These are phyloP conservation scores for Aspergillus haitiensis DNA, from an alignment of 495 filamentous ascomycete species.

Conservation along the genomic window DNA sequence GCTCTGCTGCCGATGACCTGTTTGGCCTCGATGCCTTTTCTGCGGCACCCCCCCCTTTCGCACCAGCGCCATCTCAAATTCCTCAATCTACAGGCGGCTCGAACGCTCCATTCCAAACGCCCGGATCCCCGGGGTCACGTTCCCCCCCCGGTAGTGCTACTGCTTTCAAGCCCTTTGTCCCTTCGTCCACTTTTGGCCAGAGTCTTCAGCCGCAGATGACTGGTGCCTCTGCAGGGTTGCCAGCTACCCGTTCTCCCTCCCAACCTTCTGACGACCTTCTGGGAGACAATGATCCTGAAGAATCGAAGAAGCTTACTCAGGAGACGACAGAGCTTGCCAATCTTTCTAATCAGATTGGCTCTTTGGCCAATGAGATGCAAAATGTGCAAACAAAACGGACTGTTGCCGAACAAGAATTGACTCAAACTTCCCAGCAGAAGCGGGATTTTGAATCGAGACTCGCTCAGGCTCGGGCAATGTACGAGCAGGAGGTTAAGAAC, in stretches of 20 bases:
- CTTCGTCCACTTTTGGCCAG: slow-evolving; percentile 87
- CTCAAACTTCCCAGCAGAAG: slow-evolving; percentile 78
- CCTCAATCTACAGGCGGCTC: slow-evolving; percentile 75
- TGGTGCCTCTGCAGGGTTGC: slow-evolving; percentile 59
- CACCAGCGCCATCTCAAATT: slow-evolving; percentile 57
- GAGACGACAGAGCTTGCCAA: slow-evolving; percentile 96
- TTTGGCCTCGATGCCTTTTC: slow-evolving; percentile 74
- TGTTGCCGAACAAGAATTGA: slow-evolving; percentile 75
- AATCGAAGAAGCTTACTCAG: slow-evolving; percentile 78
- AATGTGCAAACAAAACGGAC: slow-evolving; percentile 79
- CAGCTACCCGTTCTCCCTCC: slow-evolving; percentile 47
- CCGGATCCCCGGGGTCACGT: slow-evolving; percentile 40
- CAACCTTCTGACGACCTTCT: slow-evolving; percentile 84
- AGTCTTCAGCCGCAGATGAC: slow-evolving; percentile 75
- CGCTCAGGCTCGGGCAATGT: slow-evolving; percentile 77
- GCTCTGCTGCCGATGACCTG: slow-evolving; percentile 84
- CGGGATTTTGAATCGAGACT: slow-evolving; percentile 86
- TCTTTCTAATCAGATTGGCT: slow-evolving; percentile 90
- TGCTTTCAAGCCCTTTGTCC: slow-evolving; percentile 85
- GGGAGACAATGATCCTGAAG: slow-evolving; percentile 87
- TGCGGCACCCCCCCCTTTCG: slow-evolving; percentile 37
- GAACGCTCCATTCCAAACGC: slow-evolving; percentile 39
- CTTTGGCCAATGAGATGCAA: slow-evolving; percentile 88
- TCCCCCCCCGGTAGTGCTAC: slow-evolving; percentile 44
- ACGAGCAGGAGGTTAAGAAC: slow-evolving; percentile 88